Evolutionary conservation across 805 yeast genomes (phyloP).

Genomic region (baker's yeast (Saccharomyces cerevisiae)): DNA sequence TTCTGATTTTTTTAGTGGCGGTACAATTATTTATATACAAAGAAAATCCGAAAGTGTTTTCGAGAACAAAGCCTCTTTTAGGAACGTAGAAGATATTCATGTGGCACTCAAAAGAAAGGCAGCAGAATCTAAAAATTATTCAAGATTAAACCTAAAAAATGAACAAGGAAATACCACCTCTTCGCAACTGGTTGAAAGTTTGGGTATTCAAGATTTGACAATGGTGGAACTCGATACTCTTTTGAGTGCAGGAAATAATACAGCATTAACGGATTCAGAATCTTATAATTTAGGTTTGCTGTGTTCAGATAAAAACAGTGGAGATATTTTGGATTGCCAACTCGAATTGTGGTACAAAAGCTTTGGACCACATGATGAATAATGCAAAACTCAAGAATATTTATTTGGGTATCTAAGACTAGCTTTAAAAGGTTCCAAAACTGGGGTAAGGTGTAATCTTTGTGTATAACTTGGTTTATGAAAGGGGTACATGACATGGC

Average conservation of each 20-base stretch:
- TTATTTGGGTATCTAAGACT: neutral
- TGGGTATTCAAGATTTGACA: conserved; percentile 10
- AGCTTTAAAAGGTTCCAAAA: neutral
- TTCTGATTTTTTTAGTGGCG: conserved; percentile 21
- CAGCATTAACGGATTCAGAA: conserved; percentile 6
- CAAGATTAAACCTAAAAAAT: neutral
- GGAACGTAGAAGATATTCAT: conserved; percentile 8
- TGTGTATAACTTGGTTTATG: neutral
- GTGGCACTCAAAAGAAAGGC: conserved; percentile 8
- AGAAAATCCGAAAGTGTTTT: conserved; percentile 3
- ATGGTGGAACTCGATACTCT: conserved; percentile 13
- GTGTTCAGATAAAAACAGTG: conserved; percentile 17
- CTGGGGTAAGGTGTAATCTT: neutral
- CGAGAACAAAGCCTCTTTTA: neutral
- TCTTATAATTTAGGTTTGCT: conserved; percentile 17
- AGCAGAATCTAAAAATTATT: neutral
- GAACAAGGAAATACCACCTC: conserved; percentile 1
- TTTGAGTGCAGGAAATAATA: neutral
- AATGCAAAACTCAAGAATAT: neutral
- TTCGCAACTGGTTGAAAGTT: conserved; percentile 1
- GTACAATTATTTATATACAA: conserved; percentile 23
- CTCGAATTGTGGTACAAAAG: conserved; percentile 22
- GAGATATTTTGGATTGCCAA: conserved; percentile 18
- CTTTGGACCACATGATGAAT: neutral
- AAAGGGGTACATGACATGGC: neutral